Percentiles rank a stretch among this genome's conserved stretches.
Evolutionary conservation across 2,329 filamentous ascomycete genomes (phyloP).

Genomic region (Talaromyces sp.): DNA sequence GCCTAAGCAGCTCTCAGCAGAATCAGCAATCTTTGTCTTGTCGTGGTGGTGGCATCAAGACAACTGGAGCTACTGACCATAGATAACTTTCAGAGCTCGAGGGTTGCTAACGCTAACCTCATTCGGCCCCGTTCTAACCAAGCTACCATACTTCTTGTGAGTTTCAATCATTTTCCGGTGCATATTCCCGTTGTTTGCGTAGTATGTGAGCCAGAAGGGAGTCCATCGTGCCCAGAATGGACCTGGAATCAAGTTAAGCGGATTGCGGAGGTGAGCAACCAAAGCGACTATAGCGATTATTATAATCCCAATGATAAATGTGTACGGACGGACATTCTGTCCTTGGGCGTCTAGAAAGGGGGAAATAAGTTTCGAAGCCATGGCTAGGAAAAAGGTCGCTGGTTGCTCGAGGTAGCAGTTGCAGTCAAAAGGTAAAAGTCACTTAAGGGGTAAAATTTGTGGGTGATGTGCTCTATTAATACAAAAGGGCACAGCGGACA

Average conservation of each 20-base stretch:
- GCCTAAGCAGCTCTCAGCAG: constrained; percentile 7
- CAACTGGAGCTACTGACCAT: neutral
- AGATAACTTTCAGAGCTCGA: neutral
- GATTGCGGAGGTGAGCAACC: neutral
- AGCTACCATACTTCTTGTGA: neutral
- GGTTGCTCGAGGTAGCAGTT: neutral
- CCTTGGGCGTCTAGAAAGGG: neutral
- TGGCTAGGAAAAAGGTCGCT: neutral
- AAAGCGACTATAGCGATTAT: neutral
- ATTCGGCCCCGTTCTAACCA: neutral
- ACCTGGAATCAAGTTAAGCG: neutral
- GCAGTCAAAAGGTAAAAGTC: neutral
- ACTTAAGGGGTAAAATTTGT: neutral
- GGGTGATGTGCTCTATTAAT: neutral
- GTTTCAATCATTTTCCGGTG: neutral
- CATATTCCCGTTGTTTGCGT: neutral
- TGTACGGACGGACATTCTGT: neutral
- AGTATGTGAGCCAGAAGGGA: neutral
- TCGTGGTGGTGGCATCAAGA: neutral
- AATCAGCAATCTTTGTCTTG: neutral
- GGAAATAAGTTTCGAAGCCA: neutral
- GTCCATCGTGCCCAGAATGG: neutral
- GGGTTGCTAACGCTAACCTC: neutral
- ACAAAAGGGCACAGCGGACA: neutral
- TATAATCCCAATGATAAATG: neutral